These are phyloP conservation scores for Trichoderma pleuroti DNA, from an alignment of 2,329 filamentous ascomycete species.

Conservation along the genomic window DNA sequence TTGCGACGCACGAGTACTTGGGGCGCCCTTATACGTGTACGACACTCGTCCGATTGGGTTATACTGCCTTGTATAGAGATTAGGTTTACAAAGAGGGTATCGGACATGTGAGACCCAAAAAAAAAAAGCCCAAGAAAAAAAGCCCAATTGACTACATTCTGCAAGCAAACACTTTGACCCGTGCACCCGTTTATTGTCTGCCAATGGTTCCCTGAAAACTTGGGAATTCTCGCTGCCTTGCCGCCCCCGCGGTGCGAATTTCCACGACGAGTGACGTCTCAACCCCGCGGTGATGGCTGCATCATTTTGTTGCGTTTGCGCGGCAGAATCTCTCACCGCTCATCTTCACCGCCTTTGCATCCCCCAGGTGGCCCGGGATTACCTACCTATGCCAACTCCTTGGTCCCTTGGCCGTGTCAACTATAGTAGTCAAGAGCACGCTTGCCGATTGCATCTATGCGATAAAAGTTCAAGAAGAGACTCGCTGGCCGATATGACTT, in stretches of 20 bases:
- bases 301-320: neutral
- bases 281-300: constrained; percentile 1
- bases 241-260: constrained; percentile 20
- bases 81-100: neutral
- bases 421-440: neutral
- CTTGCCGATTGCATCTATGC: constrained; percentile 7
- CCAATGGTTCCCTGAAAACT: neutral
- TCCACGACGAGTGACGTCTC: constrained; percentile 5
- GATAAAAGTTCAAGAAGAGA: neutral
- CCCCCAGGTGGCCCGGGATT: neutral
- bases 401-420: neutral
- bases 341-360: constrained; percentile 16
- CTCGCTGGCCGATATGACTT: constrained; percentile 37
- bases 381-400: neutral
- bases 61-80: constrained; percentile 1
- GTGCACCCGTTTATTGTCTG: neutral
- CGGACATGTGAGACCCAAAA: neutral
- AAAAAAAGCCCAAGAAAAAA: neutral
- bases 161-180: neutral
- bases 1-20: neutral
- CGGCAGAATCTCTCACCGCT: constrained; percentile 26
- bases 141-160: neutral
- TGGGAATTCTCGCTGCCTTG: neutral
- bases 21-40: too few relatives aligned
- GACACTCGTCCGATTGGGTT: neutral